Evolutionary conservation across 345 rosid genomes (phyloP), one percentile per base, ranked within the genome.

Genomic region (Hevea brasiliensis): DNA sequence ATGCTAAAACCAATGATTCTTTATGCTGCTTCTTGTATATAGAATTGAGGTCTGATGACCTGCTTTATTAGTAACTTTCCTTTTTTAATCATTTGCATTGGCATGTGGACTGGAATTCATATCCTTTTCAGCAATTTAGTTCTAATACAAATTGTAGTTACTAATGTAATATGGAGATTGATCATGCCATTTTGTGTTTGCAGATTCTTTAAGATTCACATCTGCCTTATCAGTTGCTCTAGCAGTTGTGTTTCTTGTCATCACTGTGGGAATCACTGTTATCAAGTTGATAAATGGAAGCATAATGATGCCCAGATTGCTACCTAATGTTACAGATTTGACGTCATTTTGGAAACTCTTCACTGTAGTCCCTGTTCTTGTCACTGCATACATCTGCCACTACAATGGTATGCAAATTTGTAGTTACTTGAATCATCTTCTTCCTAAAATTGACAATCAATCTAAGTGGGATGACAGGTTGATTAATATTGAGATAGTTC

Each of bases 151-250:
- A 11, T 8, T 26, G 1, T 32, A 44, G 59, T 47, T n/a, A 50
- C 21, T 15, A 4, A 18, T 27, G 13, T 27, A 5, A 26, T 7
- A 15, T 18, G 77, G 27, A 23, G 63, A 67, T 40, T 75, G 79
- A 50, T 64, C 65, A 13, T 68, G 65, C 71, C 18, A 67, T 67
- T 68, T 51, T 74, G 23, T 37, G 67, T 84, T 77, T 83, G 88
- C 89, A 95, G 99, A 92, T 88, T 91, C 97, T 23, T 84, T 95
- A 83, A 89, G 92, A n/a, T 84, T 75, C 84, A 87, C 98, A 63
- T 95, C 99, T 54, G 96, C 96, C 63, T 68, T 89, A 72, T 95
- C 98, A 4, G 89, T 95, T 71, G 93, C 81, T 7, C 80, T 95
- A 61, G 99, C 98, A 54, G 87, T 89, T 77, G 88, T 86, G 14